A percentile compares a stretch with the other conserved stretches of the same genome.
phyloP scores from a whole-genome alignment of 2,329 filamentous ascomycete species.

The Massarina eburnea region DNA sequence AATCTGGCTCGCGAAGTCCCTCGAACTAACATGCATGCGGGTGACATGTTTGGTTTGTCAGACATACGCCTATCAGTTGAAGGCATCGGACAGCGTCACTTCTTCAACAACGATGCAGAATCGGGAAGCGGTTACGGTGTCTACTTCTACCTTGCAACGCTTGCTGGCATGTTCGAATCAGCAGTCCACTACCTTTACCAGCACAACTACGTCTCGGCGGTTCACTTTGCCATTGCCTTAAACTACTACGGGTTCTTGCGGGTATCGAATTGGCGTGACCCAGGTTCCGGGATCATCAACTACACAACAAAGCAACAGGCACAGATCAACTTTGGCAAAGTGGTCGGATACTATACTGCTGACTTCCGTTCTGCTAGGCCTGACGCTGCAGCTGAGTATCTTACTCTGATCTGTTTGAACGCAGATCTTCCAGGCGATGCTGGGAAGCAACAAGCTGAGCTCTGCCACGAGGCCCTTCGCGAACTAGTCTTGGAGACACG shows the following conservation, averaged over 20 bases:
- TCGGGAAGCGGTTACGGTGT: conserved; percentile 80
- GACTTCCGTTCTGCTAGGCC: conserved; percentile 93
- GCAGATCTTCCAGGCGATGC: conserved; percentile 74
- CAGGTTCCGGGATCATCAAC: conserved; percentile 63
- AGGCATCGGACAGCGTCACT: conserved; percentile 90
- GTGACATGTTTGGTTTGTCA: conserved; percentile 63
- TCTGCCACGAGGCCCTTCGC: conserved; percentile 90
- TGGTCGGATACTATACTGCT: conserved; percentile 92
- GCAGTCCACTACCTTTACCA: conserved; percentile 88
- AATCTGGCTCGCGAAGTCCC: conserved; percentile 63
- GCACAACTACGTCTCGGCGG: conserved; percentile 88
- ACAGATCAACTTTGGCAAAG: conserved; percentile 91
- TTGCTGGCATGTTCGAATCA: conserved; percentile 92
- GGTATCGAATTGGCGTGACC: conserved; percentile 76
- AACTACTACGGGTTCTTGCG: conserved; percentile 69
- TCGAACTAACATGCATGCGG: conserved; percentile 62
- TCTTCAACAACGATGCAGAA: conserved; percentile 77
- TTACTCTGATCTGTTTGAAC: conserved; percentile 89
- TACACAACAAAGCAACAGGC: conserved; percentile 69
- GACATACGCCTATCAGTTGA: conserved; percentile 77
- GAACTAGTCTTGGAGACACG: conserved; percentile 96
- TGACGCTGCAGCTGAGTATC: conserved; percentile 88
- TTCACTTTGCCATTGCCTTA: conserved; percentile 90
- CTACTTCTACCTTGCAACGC: conserved; percentile 88
- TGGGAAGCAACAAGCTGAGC: conserved; percentile 73